A percentile compares a stretch with the other conserved stretches of the same genome.
These are phyloP conservation scores for Metschnikowia similis DNA, from an alignment of 805 yeast genomes.

Conservation along the genomic window DNA sequence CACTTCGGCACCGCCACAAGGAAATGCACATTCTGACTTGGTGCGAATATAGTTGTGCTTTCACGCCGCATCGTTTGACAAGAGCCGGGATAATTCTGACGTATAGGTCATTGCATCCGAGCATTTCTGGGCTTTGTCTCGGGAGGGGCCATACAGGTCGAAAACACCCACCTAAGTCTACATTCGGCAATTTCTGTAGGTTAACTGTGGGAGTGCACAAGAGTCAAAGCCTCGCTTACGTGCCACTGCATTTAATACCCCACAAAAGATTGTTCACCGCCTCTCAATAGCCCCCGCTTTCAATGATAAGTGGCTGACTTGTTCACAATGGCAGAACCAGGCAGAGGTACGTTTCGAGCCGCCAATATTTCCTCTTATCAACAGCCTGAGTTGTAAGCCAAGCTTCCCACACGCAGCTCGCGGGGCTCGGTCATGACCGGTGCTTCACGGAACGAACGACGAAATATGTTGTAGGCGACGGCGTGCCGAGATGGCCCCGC, in stretches of 20 bases:
- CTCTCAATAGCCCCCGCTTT: neutral
- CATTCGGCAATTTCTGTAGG: neutral
- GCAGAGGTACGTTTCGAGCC: neutral
- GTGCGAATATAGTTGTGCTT: neutral
- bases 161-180: neutral
- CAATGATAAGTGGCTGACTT: neutral
- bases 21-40: slow-evolving; percentile 3
- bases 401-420: neutral
- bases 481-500: neutral
- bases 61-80: neutral
- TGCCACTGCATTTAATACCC: neutral
- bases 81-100: neutral
- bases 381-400: neutral
- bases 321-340: neutral
- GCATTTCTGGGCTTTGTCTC: neutral
- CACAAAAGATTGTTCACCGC: neutral
- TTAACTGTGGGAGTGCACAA: neutral
- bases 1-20: neutral
- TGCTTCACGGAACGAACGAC: neutral
- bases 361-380: neutral
- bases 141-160: neutral
- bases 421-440: neutral
- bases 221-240: neutral
- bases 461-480: neutral
- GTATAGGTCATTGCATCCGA: neutral